Evolutionary conservation across 2,329 filamentous ascomycete species (phyloP).

Genomic region (Blastomyces percursus): DNA sequence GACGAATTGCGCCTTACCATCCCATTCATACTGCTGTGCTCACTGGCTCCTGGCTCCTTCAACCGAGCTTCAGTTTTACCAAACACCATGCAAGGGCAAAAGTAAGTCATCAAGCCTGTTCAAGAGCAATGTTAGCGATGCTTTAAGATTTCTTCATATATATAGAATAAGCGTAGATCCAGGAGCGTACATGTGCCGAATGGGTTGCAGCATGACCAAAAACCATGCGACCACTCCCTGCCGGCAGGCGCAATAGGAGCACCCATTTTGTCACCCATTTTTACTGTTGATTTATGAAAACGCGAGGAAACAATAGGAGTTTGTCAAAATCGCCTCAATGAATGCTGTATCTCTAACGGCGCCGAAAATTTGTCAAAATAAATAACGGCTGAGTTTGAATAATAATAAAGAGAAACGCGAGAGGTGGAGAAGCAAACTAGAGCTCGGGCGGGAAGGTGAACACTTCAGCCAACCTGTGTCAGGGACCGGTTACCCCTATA

Average conservation of each 20-base stretch:
- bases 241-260: not conserved
- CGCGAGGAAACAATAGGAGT: not conserved
- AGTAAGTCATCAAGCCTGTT: conserved; percentile 21
- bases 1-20: conserved; percentile 15
- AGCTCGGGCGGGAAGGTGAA: not conserved
- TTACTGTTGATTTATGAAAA: not conserved
- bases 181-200: conserved; percentile 21
- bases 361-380: not conserved
- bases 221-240: conserved; percentile 22
- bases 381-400: not conserved
- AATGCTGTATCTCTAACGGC: not conserved
- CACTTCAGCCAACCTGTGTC: not conserved
- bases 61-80: conserved; percentile 24
- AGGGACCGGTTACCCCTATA: not conserved
- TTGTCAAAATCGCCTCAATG: not conserved
- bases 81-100: conserved; percentile 24
- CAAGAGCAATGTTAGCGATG: not conserved
- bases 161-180: not conserved
- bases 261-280: conserved; percentile 4
- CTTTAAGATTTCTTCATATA: not conserved
- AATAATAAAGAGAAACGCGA: not conserved
- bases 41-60: conserved; percentile 21
- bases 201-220: conserved; percentile 27
- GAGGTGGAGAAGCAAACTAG: not conserved
- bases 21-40: conserved; percentile 21